Conservation (phyloP, 2,329 filamentous ascomycete species). For the Sporothrix mexicana region DNA sequence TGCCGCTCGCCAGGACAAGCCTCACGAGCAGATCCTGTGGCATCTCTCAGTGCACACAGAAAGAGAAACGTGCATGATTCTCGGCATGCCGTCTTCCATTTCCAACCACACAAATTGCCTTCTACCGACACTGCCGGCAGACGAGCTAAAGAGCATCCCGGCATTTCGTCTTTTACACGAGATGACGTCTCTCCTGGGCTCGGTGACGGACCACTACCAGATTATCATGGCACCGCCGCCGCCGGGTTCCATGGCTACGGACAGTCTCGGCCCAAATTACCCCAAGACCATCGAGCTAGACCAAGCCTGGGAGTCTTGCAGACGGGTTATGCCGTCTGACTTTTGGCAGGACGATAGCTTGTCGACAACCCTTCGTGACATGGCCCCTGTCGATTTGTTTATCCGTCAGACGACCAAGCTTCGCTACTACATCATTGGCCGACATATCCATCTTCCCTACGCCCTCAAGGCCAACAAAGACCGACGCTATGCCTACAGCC, state of each 20-base stretch:
- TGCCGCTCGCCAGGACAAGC: slow-evolving; percentile 41
- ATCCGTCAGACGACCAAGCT: slow-evolving; percentile 30
- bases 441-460: slow-evolving; percentile 34
- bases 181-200: slow-evolving; percentile 36
- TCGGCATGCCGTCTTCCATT: slow-evolving; percentile 57
- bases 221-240: background rate
- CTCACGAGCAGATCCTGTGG: slow-evolving; percentile 49
- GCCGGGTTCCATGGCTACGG: background rate
- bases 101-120: slow-evolving; percentile 39
- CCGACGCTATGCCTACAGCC: background rate
- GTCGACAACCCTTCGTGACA: background rate
- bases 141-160: background rate
- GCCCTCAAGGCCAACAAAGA: slow-evolving; percentile 14
- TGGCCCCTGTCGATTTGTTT: slow-evolving; percentile 8
- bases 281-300: slow-evolving; percentile 50
- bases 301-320: slow-evolving; percentile 45
- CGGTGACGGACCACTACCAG: slow-evolving; percentile 29
- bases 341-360: slow-evolving; percentile 28
- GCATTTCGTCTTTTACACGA: slow-evolving; percentile 31
- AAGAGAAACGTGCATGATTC: slow-evolving; percentile 57
- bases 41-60: slow-evolving; percentile 51
- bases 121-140: background rate
- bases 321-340: slow-evolving; percentile 23
- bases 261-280: slow-evolving; percentile 40
- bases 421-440: slow-evolving; percentile 27